Base-by-base conservation (phyloP, 306 rosid genomes). In the Canavalia gladiata region DNA sequence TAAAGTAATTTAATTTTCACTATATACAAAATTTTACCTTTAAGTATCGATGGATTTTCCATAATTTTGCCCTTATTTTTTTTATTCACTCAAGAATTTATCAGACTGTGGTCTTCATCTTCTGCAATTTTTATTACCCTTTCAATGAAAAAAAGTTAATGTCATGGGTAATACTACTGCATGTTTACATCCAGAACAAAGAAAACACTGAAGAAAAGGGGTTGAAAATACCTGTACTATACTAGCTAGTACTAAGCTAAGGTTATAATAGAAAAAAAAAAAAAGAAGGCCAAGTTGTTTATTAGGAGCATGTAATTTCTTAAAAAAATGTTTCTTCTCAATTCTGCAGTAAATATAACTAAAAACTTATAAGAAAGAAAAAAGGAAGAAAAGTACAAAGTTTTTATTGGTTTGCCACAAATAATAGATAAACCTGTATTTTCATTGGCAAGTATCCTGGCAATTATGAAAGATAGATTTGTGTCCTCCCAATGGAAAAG, bases 251-350 rank as follows among this genome's bases (percentile, higher is more conserved):
- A 37, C 41, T 4, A 37, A 37, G 25, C 41, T 4, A 37, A 37
- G 41, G 41, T 37, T 37, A 2, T 37, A 37, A 2, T 37, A 37
- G 41, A 37, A 37, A 37, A 37, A 37, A 37, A 18, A 18, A 18
- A 18, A 0, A 18, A 18, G 25, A 18, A 18, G 25, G 55, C 33
- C 13, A n/a, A 45, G 43, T 35, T 11, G 25, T 33, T 75, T 35
- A 75, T 68, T 12, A 67, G 11, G 57, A 75, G 9, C 41, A 5
- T 39, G 60, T 4, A 7, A 30, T 73, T 74, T 58, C 64, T 29
- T 58, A 29, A 58, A 58, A 28, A 3, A 58, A 55, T 43, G 42
- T 28, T 37, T 25, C 13, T 8, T 62, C 33, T 66, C 39, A 62
- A 33, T 6, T 73, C 25, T 41, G 30, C 25, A 51, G 58, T 41